Percentiles rank a stretch among this genome's conserved stretches.
Conservation (phyloP, 2,329 filamentous ascomycete genomes). For the Trichoderma pleuroti region DNA sequence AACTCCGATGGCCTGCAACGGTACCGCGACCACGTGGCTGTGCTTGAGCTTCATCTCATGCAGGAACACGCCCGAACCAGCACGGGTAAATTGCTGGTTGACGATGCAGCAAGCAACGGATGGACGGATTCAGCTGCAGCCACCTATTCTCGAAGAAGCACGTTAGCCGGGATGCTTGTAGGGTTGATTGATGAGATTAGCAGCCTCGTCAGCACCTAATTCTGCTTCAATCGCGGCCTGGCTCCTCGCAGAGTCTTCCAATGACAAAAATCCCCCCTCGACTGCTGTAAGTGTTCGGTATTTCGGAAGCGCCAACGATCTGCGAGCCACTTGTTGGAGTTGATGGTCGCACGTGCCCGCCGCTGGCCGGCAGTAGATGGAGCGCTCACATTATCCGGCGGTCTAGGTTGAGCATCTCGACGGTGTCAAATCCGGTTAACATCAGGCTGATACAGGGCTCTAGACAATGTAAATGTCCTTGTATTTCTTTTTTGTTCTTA, state of each 20-base stretch:
- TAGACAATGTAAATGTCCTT: background rate
- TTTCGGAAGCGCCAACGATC: background rate
- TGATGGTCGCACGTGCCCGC: background rate
- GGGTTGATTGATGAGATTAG: background rate
- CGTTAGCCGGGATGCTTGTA: background rate
- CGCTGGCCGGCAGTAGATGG: background rate
- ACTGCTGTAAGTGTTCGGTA: background rate
- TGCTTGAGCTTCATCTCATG: constrained; percentile 1
- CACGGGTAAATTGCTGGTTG: background rate
- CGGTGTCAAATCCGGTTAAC: background rate
- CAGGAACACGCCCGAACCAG: background rate
- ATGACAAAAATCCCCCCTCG: background rate
- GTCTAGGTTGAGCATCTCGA: background rate
- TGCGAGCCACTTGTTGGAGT: constrained; percentile 9
- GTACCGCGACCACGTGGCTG: constrained; percentile 7
- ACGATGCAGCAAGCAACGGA: background rate
- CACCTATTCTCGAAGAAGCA: background rate
- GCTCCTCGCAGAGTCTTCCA: background rate
- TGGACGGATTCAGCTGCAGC: background rate
- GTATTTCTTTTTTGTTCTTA: background rate
- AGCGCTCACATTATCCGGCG: background rate
- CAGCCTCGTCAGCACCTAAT: background rate
- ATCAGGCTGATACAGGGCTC: background rate
- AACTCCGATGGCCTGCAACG: background rate
- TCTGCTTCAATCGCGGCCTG: background rate